A percentile compares a stretch with the other conserved stretches of the same genome.
Evolutionary conservation across 495 filamentous ascomycete genomes (phyloP).

Genomic region (Neurospora intermedia): DNA sequence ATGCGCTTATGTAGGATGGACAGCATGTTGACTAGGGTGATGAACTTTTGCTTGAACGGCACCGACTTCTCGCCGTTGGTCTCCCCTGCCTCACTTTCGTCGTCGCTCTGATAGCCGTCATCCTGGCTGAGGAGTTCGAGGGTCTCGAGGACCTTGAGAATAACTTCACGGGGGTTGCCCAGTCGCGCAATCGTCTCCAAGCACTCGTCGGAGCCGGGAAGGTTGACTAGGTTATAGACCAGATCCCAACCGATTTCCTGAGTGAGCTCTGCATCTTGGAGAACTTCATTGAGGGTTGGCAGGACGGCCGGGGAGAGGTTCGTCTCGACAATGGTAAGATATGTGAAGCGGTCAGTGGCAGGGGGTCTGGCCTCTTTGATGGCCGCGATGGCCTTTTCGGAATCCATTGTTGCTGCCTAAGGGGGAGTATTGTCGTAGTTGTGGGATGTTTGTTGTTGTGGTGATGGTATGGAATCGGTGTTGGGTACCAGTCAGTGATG

Average conservation of each 20-base stretch:
- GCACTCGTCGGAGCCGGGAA: conserved; percentile 63
- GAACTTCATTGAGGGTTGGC: conserved; percentile 61
- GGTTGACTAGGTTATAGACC: conserved; percentile 71
- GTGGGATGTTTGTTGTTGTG: not conserved
- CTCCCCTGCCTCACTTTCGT: conserved; percentile 14
- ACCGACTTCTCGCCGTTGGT: conserved; percentile 6
- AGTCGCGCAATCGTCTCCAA: conserved; percentile 64
- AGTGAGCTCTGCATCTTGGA: conserved; percentile 76
- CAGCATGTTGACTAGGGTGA: conserved; percentile 67
- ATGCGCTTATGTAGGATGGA: conserved; percentile 79
- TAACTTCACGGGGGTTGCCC: conserved; percentile 89
- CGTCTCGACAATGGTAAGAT: conserved; percentile 78
- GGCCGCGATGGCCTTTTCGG: conserved; percentile 26
- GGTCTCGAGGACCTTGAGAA: conserved; percentile 74
- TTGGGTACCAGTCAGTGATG: not conserved
- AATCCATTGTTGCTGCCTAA: conserved; percentile 5
- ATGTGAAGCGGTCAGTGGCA: conserved; percentile 72
- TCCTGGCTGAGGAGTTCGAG: conserved; percentile 44
- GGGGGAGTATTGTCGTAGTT: not conserved
- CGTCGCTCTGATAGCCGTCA: conserved; percentile 23
- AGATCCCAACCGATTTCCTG: conserved; percentile 95
- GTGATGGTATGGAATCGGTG: not conserved
- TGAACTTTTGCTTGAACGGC: conserved; percentile 47
- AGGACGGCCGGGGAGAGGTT: conserved; percentile 70
- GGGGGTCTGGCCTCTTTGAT: conserved; percentile 47